Evolutionary conservation across 306 rosid genomes (phyloP).

Genomic region (Vicia sativa): DNA sequence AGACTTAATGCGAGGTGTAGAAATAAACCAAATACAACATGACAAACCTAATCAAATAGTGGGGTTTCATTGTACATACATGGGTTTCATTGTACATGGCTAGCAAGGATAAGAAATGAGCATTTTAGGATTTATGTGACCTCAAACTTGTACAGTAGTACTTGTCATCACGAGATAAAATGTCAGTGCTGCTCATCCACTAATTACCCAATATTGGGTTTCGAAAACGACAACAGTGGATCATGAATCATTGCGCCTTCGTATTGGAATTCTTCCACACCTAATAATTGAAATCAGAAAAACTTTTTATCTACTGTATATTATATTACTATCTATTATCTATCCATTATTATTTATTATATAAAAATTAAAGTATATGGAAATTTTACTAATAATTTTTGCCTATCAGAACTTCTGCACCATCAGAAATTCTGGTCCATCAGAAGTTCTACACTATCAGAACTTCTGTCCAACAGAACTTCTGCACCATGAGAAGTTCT

Average conservation of each 20-base stretch:
- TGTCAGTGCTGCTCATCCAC: neutral
- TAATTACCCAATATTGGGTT: neutral
- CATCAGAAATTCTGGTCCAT: too few relatives aligned
- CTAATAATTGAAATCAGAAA: neutral
- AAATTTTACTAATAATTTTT: too few relatives aligned
- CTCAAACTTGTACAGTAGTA: neutral
- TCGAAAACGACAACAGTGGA: constrained; percentile 6
- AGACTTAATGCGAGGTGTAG: too few relatives aligned
- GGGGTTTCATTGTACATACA: neutral
- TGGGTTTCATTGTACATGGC: neutral
- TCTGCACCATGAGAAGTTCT: too few relatives aligned
- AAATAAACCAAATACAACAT: too few relatives aligned
- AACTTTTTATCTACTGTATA: too few relatives aligned
- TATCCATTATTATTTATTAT: too few relatives aligned
- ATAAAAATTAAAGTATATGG: too few relatives aligned
- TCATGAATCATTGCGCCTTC: neutral
- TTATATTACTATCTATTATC: too few relatives aligned
- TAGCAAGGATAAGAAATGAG: neutral
- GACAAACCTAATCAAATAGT: neutral
- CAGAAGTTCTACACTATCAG: too few relatives aligned
- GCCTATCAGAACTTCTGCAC: too few relatives aligned
- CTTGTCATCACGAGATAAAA: constrained; percentile 12
- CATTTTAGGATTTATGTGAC: neutral
- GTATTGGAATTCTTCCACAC: neutral
- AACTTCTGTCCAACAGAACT: too few relatives aligned